These are phyloP conservation scores for Phytophthora cryptogea DNA, from an alignment of 352 stramenopile genomes.

Conservation along the genomic window DNA sequence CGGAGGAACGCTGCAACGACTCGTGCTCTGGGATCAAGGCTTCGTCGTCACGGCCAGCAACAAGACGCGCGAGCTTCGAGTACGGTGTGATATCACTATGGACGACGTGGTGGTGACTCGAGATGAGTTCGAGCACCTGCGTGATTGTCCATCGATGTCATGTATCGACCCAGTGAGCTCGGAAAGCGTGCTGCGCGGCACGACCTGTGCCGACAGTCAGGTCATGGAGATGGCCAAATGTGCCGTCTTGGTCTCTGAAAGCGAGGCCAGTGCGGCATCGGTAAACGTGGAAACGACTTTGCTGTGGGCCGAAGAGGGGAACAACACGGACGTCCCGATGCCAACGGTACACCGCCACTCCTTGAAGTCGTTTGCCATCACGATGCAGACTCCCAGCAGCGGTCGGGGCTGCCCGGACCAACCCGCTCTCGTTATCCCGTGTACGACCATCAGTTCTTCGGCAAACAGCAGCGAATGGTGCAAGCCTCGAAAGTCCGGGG, in stretches of 20 bases:
- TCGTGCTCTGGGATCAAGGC: conserved; percentile 62
- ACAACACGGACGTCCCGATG: conserved; percentile 47
- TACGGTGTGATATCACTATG: conserved; percentile 49
- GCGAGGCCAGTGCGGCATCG: conserved; percentile 19
- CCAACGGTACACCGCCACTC: conserved; percentile 40
- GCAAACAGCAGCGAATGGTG: conserved; percentile 44
- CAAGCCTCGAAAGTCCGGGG: conserved; percentile 30
- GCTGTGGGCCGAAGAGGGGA: conserved; percentile 51
- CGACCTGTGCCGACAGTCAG: conserved; percentile 36
- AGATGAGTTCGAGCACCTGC: conserved; percentile 32
- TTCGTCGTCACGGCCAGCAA: conserved; percentile 39
- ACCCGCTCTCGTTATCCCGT: conserved; percentile 47
- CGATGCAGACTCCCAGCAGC: conserved; percentile 19
- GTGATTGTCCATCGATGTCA: conserved; percentile 29
- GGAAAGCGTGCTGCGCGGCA: conserved; percentile 16
- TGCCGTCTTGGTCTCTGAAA: conserved; percentile 29
- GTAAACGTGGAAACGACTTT: conserved; percentile 31
- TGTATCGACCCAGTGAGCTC: conserved; percentile 25
- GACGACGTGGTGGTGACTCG: conserved; percentile 42
- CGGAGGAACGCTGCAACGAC: conserved; percentile 49
- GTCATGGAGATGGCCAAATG: conserved; percentile 40
- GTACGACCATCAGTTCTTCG: conserved; percentile 25
- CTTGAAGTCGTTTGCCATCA: conserved; percentile 47
- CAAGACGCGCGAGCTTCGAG: conserved; percentile 29
- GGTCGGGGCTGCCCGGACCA: conserved; percentile 25